Conservation (phyloP, 108 stramenopile species). For the Cyclostephanos invisitatus region DNA sequence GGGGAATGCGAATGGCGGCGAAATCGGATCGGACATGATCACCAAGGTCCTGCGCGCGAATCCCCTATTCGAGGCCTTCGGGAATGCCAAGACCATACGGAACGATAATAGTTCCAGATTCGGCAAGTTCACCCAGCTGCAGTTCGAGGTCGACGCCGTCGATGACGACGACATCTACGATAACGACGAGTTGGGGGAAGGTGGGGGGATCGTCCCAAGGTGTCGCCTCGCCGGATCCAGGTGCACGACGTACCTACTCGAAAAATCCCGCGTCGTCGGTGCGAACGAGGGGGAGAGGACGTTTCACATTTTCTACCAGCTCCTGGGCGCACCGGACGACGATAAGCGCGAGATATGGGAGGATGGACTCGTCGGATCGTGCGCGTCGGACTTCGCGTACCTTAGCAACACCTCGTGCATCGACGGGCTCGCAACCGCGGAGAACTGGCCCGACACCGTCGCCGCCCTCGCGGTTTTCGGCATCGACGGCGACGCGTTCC, state of each 20-base stretch:
- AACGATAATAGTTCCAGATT: slow-evolving; percentile 89
- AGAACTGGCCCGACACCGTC: slow-evolving; percentile 79
- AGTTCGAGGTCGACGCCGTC: slow-evolving; percentile 67
- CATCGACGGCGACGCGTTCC: slow-evolving; percentile 61
- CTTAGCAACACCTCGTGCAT: slow-evolving; percentile 62
- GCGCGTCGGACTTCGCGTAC: slow-evolving; percentile 69
- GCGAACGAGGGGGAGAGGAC: slow-evolving; percentile 96
- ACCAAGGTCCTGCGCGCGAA: slow-evolving; percentile 88
- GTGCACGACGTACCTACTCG: slow-evolving; percentile 91
- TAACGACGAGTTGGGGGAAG: slow-evolving; percentile 41
- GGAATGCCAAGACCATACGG: slow-evolving; percentile 88
- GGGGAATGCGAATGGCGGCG: slow-evolving; percentile 20
- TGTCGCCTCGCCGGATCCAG: slow-evolving; percentile 77
- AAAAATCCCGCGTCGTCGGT: slow-evolving; percentile 93
- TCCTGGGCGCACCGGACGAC: slow-evolving; percentile 86
- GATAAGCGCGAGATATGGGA: slow-evolving; percentile 64
- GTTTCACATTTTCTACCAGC: slow-evolving; percentile 99
- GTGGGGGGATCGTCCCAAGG: slow-evolving; percentile 49
- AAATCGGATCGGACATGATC: slow-evolving; percentile 51
- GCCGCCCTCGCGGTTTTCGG: slow-evolving; percentile 72
- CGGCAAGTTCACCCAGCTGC: slow-evolving; percentile 90
- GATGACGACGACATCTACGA: not conserved
- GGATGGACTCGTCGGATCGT: slow-evolving; percentile 65
- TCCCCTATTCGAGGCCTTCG: slow-evolving; percentile 93
- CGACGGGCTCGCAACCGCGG: slow-evolving; percentile 86